Evolutionary conservation across 2,329 filamentous ascomycete genomes (phyloP).

Genomic region (Nothophaeocryptopus gaeumannii): DNA sequence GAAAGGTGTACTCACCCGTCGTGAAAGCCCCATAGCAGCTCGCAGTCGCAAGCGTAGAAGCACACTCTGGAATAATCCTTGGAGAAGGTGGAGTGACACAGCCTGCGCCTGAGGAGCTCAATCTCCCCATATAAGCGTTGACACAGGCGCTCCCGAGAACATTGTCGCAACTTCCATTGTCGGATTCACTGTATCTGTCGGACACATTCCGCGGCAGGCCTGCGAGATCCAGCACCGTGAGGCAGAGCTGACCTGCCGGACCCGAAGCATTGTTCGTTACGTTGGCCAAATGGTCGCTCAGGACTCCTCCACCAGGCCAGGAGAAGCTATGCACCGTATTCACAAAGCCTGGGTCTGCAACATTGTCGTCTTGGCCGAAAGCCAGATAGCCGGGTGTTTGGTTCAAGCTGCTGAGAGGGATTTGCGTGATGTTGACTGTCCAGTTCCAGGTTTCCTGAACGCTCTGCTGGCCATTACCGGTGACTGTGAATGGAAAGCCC

Average conservation of each 20-base stretch:
- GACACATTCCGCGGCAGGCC: conserved; percentile 6
- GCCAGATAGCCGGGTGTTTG: neutral
- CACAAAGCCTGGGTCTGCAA: neutral
- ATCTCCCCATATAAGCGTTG: neutral
- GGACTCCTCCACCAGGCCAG: conserved; percentile 1
- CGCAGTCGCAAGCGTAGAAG: neutral
- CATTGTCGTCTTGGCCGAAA: neutral
- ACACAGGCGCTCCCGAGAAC: conserved; percentile 5
- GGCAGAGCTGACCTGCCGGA: neutral
- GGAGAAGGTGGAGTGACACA: neutral
- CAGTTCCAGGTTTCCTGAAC: conserved; percentile 3
- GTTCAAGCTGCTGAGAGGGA: neutral
- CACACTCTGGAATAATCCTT: neutral
- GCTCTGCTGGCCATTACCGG: neutral
- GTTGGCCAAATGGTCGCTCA: neutral
- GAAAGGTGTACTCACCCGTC: too few species aligned
- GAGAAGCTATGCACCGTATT: conserved; percentile 1
- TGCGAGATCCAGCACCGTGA: neutral
- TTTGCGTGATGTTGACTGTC: conserved; percentile 3
- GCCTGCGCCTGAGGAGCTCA: neutral
- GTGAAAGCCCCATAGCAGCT: too few species aligned
- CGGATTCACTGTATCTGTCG: neutral
- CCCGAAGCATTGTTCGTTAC: conserved; percentile 5
- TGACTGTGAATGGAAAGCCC: neutral
- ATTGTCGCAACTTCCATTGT: conserved; percentile 9